Evolutionary conservation across 129 eudicot genomes (phyloP).

Genomic region (Pittosporum tobira): DNA sequence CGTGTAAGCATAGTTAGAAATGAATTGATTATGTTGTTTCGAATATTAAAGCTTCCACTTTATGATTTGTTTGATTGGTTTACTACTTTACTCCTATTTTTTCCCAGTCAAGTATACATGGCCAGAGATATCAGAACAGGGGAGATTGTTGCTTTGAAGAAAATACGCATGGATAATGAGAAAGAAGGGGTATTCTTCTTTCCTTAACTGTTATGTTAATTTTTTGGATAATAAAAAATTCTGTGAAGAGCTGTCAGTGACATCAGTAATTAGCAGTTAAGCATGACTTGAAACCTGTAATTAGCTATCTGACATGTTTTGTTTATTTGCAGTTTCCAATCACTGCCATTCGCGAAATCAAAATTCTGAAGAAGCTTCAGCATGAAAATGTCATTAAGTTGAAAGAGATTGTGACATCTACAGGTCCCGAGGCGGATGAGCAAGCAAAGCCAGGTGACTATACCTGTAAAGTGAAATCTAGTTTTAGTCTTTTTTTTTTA

Average conservation of each 20-base stretch:
- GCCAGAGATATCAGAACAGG: conserved; percentile 77
- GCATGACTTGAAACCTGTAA: neutral
- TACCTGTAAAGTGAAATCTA: conserved; percentile 1
- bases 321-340: conserved; percentile 68
- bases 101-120: conserved; percentile 89
- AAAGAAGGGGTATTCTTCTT: conserved; percentile 73
- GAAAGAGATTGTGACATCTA: conserved; percentile 92
- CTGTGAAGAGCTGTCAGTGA: neutral
- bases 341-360: conserved; percentile 89
- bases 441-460: conserved; percentile 57
- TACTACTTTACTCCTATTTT: neutral
- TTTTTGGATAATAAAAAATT: neutral
- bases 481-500: neutral
- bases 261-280: conserved; percentile 4
- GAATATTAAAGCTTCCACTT: neutral
- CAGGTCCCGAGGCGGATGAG: conserved; percentile 73
- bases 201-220: neutral
- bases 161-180: conserved; percentile 90
- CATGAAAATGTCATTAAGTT: conserved; percentile 81
- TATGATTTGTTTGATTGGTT: neutral
- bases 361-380: conserved; percentile 76
- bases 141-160: conserved; percentile 86
- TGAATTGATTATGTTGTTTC: neutral
- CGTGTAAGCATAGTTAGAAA: no score
- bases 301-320: neutral